A percentile compares a stretch with the other conserved stretches of the same genome.
These are phyloP conservation scores for Penicillium aurantiogriseum DNA, from an alignment of 2,329 filamentous ascomycete genomes.

Conservation along the genomic window DNA sequence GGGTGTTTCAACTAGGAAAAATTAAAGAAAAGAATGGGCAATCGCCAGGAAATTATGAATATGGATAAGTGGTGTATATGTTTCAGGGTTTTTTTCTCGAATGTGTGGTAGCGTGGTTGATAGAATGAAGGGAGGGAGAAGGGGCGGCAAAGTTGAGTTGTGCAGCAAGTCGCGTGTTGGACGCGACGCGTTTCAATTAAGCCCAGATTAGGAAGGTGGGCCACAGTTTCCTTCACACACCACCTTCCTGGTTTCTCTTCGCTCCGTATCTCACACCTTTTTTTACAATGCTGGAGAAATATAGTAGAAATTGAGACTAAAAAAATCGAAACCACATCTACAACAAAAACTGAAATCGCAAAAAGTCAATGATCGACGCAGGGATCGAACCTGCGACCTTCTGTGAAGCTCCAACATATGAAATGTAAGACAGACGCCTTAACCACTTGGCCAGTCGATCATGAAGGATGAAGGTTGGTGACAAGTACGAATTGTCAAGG, in stretches of 20 bases:
- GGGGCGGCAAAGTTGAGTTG: conserved; percentile 12
- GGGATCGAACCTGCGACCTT: conserved; percentile 6
- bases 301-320: no score
- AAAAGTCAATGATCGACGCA: conserved; percentile 8
- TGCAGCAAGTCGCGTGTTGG: conserved; percentile 12
- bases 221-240: no score
- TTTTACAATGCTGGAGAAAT: no score
- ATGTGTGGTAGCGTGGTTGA: conserved; percentile 8
- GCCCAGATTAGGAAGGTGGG: conserved; percentile 25
- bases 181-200: conserved; percentile 38
- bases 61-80: neutral
- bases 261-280: no score
- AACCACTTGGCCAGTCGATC: conserved; percentile 11
- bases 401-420: conserved; percentile 6
- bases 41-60: neutral
- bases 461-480: neutral
- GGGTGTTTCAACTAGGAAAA: conserved; percentile 12
- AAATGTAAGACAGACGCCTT: conserved; percentile 12
- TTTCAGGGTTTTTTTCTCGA: neutral
- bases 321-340: neutral
- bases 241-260: neutral
- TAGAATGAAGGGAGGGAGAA: conserved; percentile 19
- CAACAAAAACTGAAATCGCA: neutral
- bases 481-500: neutral
- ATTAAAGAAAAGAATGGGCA: neutral